A percentile compares a stretch with the other conserved stretches of the same genome.
Evolutionary conservation across 768 basidiomycete genomes (phyloP).

Genomic region (Epithele typhae): DNA sequence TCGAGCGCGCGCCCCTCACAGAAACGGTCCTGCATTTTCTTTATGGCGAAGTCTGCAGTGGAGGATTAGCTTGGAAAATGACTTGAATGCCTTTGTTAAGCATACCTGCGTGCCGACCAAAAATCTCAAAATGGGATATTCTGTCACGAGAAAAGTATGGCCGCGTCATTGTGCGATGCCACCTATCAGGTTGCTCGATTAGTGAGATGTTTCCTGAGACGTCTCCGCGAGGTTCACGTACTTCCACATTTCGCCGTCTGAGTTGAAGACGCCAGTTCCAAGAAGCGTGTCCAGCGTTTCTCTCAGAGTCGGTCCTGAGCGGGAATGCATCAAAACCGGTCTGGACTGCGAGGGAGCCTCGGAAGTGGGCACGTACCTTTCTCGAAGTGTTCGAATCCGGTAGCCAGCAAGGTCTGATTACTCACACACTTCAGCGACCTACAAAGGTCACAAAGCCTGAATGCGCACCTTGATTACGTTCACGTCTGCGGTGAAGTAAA

Average conservation of each 20-base stretch:
- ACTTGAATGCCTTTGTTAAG: too few species aligned
- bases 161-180: constrained; percentile 33
- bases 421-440: not conserved
- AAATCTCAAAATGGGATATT: constrained; percentile 32
- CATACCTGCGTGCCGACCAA: constrained; percentile 32
- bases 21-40: constrained; percentile 25
- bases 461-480: constrained; percentile 28
- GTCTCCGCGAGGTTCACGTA: not conserved
- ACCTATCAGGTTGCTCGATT: constrained; percentile 12
- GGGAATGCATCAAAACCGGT: not conserved
- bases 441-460: not conserved
- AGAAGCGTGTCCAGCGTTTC: constrained; percentile 30
- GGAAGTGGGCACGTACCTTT: constrained; percentile 32
- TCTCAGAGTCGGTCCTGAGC: constrained; percentile 30
- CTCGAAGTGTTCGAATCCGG: constrained; percentile 38
- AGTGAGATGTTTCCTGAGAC: not conserved
- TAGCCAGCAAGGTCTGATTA: constrained; percentile 34
- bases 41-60: constrained; percentile 20
- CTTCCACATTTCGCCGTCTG: constrained; percentile 37
- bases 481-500: constrained; percentile 17
- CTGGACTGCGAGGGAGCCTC: not conserved
- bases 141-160: constrained; percentile 34
- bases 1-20: constrained; percentile 27
- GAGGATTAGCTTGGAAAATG: too few species aligned
- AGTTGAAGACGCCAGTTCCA: constrained; percentile 54